These are phyloP conservation scores for Chiua virens DNA, from an alignment of 768 basidiomycete species.

Conservation along the genomic window DNA sequence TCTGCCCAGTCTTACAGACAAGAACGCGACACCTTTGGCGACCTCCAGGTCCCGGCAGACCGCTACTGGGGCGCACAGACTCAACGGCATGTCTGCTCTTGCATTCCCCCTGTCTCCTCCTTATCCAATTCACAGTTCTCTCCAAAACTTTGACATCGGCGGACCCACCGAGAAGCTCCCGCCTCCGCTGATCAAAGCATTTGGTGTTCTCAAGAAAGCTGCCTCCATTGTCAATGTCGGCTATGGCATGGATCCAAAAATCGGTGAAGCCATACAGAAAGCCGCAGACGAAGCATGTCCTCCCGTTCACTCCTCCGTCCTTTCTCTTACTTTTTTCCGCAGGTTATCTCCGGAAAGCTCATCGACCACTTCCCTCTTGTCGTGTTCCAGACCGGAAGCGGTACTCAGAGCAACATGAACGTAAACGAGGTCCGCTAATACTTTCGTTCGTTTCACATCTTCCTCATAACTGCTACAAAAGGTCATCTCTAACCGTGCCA, in stretches of 20 bases:
- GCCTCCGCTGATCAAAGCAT: slow-evolving; percentile 94
- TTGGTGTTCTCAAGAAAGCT: slow-evolving; percentile 96
- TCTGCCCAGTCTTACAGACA: slow-evolving; percentile 58
- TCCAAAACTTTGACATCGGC: slow-evolving; percentile 99
- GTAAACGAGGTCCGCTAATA: slow-evolving; percentile 78
- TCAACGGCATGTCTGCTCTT: slow-evolving; percentile 60
- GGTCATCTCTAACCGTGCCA: slow-evolving; percentile 98
- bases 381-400: slow-evolving; percentile 98
- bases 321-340: slow-evolving; percentile 1
- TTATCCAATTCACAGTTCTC: slow-evolving; percentile 52
- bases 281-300: slow-evolving; percentile 88
- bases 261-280: slow-evolving; percentile 85
- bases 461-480: slow-evolving; percentile 26
- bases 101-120: background rate
- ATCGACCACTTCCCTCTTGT: slow-evolving; percentile 96
- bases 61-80: slow-evolving; percentile 99
- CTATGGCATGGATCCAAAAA: slow-evolving; percentile 88
- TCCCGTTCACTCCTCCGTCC: background rate
- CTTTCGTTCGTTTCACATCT: background rate
- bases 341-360: slow-evolving; percentile 96
- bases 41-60: slow-evolving; percentile 82
- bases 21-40: slow-evolving; percentile 95
- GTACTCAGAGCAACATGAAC: slow-evolving; percentile 99
- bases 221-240: slow-evolving; percentile 86
- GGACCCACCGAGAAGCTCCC: slow-evolving; percentile 93